Evolutionary conservation across 345 rosid species (phyloP), one percentile per base, ranked within the genome.

Genomic region (Gossypium sturtianum): DNA sequence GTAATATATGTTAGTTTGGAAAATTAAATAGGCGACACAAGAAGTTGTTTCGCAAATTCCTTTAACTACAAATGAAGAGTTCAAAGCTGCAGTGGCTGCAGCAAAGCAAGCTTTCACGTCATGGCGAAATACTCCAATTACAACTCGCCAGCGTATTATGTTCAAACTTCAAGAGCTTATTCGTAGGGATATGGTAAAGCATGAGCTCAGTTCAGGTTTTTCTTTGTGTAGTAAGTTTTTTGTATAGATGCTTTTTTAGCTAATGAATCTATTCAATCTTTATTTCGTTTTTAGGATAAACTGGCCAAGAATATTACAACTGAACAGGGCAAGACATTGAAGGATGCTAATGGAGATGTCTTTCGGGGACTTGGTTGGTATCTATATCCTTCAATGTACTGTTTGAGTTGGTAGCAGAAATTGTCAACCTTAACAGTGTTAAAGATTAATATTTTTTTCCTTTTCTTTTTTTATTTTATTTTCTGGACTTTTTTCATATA

Each of bases 321-420:
- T 2, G 99, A 95, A 81, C 99, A 95, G 74, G 98, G 99, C 77
- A 95, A 95, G 87, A 95, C 98, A 2, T 80, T 93, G 83, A 95
- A 95, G 87, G 98, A 95, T 83, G 95, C 99, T 4, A 94, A 93
- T 53, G 99, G 99, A 79, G 99, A 95, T 81, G 96, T 95, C 72
- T 95, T 95, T 64, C 94, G 99, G 71, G 98, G 99, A 52, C 83
- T 95, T 78, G 98, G 98, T 90, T 74, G 71, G 88, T 76, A 38
- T 66, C 66, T 29, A 7, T 71, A 13, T 49, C 51, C 20, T 56
- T 48, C 29, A 25, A 12, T 17, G 52, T 66, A 25, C 71, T 74
- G 38, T 66, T 43, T 27, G 4, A 44, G 63, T 54, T 76, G 71
- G 58, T 66, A 61, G 49, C 43, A 66, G 44, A 58, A 44, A 59